Conservation (phyloP, 2,329 filamentous ascomycete species). For the Aspergillus amoenus region DNA sequence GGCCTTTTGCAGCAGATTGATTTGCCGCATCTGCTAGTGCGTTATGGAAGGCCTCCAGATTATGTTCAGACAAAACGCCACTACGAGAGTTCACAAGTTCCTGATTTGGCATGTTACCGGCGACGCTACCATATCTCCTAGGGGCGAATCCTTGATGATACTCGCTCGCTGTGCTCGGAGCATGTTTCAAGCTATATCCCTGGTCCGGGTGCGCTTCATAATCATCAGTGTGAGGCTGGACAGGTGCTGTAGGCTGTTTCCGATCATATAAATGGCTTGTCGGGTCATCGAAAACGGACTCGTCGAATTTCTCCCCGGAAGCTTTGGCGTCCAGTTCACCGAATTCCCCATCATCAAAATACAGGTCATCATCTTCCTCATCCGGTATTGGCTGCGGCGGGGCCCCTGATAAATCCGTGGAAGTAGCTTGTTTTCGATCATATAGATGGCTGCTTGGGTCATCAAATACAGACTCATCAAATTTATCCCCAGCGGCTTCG, state of each 20-base stretch:
- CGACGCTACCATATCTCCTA: conserved; percentile 25
- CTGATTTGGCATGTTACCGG: conserved; percentile 28
- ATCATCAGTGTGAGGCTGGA: conserved; percentile 16
- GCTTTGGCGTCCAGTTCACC: conserved; percentile 37
- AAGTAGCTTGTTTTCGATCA: conserved; percentile 32
- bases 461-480: conserved; percentile 52
- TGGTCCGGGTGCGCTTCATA: conserved; percentile 3
- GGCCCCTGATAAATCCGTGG: too few relatives aligned
- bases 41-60: conserved; percentile 73
- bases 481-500: conserved; percentile 32
- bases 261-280: conserved; percentile 44
- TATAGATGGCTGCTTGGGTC: conserved; percentile 47
- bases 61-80: conserved; percentile 52
- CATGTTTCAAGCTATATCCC: conserved; percentile 30
- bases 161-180: conserved; percentile 37
- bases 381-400: conserved; percentile 15
- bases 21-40: conserved; percentile 80
- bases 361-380: conserved; percentile 46
- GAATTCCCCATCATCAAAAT: conserved; percentile 50
- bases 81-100: conserved; percentile 37
- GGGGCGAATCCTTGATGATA: conserved; percentile 22
- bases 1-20: conserved; percentile 71
- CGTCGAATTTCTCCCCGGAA: conserved; percentile 42
- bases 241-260: conserved; percentile 25
- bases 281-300: conserved; percentile 51